Base-by-base conservation (phyloP, 495 filamentous ascomycete species). In the Cercophora samala region DNA sequence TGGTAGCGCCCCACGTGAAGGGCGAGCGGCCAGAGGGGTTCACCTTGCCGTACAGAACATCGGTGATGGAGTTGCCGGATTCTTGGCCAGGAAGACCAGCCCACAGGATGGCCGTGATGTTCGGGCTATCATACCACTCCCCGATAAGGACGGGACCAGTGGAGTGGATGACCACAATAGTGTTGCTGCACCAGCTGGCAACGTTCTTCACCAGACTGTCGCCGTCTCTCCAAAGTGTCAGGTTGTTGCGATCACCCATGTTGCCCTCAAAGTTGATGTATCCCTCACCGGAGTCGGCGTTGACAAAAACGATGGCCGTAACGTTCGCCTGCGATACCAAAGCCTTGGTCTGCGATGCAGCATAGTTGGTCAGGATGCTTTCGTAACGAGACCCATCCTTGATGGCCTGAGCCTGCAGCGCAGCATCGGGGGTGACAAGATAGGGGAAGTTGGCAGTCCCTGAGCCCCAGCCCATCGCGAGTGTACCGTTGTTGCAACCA, bases 381-480 rank as follows among this genome's bases (percentile, higher is more conserved):
- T 90, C 86, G 64, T 95, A 88, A 0, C 88, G 76, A 11, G 87
- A 79, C 66, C 84, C 83, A 58, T 90, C 85, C 51, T 79, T 72
- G 58, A 85, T 26, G 54, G 92, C 88, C 69, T 91, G 87, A 32
- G 85, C 87, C 74, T 91, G 90, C 58, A 97, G 91, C 2, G 94
- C 95, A 25, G 90, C 86, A 58, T 96, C 86, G 0, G 95, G 95
- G 3, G 93, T 93, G 68, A 96, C 81, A 3, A 99, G 84, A 78
- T 97, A 98, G 0, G 95, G 93, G 83, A 93, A 97, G 70, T 95
- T 89, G 42, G 91, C 85, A 22, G 90, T 91, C 62, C 95, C 95
- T 66, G 90, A 93, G 42, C 94, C 95, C 95, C 94, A 99, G 59
- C 87, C 93, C 89, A 97, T 93, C 29, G 90, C 95, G 29, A 97